Evolutionary conservation across 805 yeast species (phyloP), one percentile per base, ranked within the genome.

Genomic region (Candida silvatica): DNA sequence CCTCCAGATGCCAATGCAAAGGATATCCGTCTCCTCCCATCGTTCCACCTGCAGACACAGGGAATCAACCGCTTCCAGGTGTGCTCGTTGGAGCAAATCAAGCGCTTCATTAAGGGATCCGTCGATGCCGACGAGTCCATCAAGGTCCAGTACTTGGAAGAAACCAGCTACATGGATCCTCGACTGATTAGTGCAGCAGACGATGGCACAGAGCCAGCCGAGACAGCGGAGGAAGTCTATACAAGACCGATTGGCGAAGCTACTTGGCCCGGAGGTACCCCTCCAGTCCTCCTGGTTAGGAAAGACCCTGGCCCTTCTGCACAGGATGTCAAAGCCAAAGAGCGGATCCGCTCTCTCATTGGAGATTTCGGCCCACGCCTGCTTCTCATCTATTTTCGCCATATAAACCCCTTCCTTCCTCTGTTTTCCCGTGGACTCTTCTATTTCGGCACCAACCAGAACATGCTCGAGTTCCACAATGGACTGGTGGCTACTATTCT

Each of bases 391-490:
- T 35, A 23, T 23, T 35, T 35, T 19, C n/a, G 34, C 9, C 24
- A 26, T 23, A 29, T 35, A 22, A 35, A 29, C 24, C 37, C 37
- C 11, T 35, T 29, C 22, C 15, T 35, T 5, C 37, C 37, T 5
- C 17, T 35, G 9, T 35, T 35, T 24, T 35, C 37, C 16, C 23
- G 34, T 17, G 28, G 34, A 17, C 24, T 29, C 11, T 35, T 35
- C 33, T 35, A 35, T n/a, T 35, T 35, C 18, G 37, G 37, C 5
- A 29, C 37, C 24, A 35, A 35, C 29, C 37, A 35, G 25, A 35
- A 28, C 22, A 18, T 35, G 25, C 17, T 35, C n/a, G 37, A 35
- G 17, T 35, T 35, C 16, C 37, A 35, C 17, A 28, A 29, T 14
- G 24, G 34, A 17, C 29, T 35, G 17, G 20, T 35, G 5, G 32